Evolutionary conservation across 208 protist genomes (phyloP), one percentile per base, ranked within the genome.

Genomic region (Trypanosoma conorhini): DNA sequence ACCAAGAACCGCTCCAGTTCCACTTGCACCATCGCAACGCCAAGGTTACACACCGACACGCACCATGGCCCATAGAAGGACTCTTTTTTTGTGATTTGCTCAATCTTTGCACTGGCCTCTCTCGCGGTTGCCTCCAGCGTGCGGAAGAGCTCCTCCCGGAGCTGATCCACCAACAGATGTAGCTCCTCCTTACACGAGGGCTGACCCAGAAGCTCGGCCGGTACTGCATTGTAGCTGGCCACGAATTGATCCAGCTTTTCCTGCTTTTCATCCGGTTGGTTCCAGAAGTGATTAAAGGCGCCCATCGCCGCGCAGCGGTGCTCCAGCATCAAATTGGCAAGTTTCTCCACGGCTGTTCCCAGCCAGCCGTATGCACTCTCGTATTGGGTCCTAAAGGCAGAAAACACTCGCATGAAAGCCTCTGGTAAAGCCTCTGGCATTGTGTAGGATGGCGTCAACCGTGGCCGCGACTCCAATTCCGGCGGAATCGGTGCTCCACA

Each of bases 131-230:
- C 24, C 55, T 86, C 80, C 30, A 87, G 78, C 44, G 70, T 79
- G 51, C 73, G 74, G 65, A 83, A 86, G 30, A 94, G 59, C 0
- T 78, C 78, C 21, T 83, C 76, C 50, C 61, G 54, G 22, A 92
- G 65, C 26, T 79, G 73, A 63, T 90, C 84, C 5, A 85, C 51
- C 64, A 75, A 64, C 44, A 86, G 59, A 57, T 95, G 89, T 44
- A 95, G 77, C 70, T 95, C 89, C 26, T 89, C 85, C 62, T 95
- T 95, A 74, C 89, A 88, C 15, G 65, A 46, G 0, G 72, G 62
- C 54, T 77, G 77, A 33, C 76, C 77, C 19, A 83, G 85, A 48
- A 88, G 62, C 21, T 44, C 42, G 30, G 72, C 38, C n/a, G 84
- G 80, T 24, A 90, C 42, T 13, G 56, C 38, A 52, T 94, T 87